phyloP scores from a whole-genome alignment of 768 basidiomycete genomes.

The Phylloporus sp. region DNA sequence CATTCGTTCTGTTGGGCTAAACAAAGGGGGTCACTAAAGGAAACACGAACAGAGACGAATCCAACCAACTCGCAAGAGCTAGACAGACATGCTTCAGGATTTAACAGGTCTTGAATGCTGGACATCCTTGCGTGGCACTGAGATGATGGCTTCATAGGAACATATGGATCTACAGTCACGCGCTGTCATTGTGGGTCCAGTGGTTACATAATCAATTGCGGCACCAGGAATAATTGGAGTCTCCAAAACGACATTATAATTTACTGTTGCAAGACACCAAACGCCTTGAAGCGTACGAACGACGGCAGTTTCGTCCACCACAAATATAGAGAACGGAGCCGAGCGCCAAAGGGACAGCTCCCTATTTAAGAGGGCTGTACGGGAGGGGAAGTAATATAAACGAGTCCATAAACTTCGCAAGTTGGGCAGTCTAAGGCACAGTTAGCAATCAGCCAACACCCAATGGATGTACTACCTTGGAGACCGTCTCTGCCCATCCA shows the following conservation, averaged over 20 bases:
- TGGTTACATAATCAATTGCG: slow-evolving; percentile 24
- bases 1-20: slow-evolving; percentile 27
- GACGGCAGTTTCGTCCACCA: neutral
- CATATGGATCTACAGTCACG: neutral
- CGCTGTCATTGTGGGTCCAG: slow-evolving; percentile 32
- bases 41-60: slow-evolving; percentile 3
- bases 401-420: slow-evolving; percentile 82
- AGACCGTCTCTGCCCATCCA: slow-evolving; percentile 93
- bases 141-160: slow-evolving; percentile 14
- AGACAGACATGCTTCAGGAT: slow-evolving; percentile 43
- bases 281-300: neutral
- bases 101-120: slow-evolving; percentile 51
- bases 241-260: too few relatives aligned
- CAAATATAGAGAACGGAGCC: slow-evolving; percentile 1
- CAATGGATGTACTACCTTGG: slow-evolving; percentile 53
- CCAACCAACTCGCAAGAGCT: slow-evolving; percentile 39
- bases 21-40: slow-evolving; percentile 25
- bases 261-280: neutral
- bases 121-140: slow-evolving; percentile 41
- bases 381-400: slow-evolving; percentile 74
- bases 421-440: slow-evolving; percentile 70
- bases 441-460: neutral
- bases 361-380: slow-evolving; percentile 80
- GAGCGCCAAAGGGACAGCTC: neutral
- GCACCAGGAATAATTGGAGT: neutral